Conservation (phyloP, 345 rosid species). For the Ceriops decandra region DNA sequence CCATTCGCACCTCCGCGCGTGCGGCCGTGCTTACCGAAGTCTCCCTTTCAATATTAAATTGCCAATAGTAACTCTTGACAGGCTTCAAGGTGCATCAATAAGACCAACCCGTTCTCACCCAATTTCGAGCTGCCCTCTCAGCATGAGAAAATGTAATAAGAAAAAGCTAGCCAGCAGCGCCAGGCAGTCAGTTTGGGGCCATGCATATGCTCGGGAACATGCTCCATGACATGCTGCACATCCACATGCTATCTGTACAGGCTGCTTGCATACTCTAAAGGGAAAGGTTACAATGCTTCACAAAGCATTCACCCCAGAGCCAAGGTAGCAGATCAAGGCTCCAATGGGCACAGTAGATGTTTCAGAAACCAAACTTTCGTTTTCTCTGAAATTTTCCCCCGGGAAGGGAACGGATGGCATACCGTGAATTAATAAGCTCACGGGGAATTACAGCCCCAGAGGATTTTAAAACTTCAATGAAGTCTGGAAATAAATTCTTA, state of each 20-base stretch:
- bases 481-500: conserved; percentile 58
- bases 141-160: neutral
- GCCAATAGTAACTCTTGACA: neutral
- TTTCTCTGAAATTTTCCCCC: conserved; percentile 48
- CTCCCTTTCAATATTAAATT: neutral
- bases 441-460: conserved; percentile 74
- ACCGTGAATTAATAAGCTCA: conserved; percentile 54
- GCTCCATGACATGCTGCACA: neutral
- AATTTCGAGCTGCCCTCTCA: neutral
- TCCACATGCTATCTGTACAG: neutral
- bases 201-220: too few species aligned
- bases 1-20: neutral
- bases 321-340: neutral
- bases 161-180: neutral
- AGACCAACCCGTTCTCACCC: neutral
- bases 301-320: neutral
- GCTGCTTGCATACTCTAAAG: neutral
- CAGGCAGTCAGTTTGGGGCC: neutral
- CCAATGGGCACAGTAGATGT: neutral
- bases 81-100: neutral
- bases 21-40: too few species aligned
- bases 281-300: neutral
- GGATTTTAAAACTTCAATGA: conserved; percentile 50
- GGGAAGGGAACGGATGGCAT: conserved; percentile 23
- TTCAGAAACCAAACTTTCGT: conserved; percentile 43